Evolutionary conservation across 2,329 filamentous ascomycete genomes (phyloP).

Genomic region (Colletotrichum tropicicola): DNA sequence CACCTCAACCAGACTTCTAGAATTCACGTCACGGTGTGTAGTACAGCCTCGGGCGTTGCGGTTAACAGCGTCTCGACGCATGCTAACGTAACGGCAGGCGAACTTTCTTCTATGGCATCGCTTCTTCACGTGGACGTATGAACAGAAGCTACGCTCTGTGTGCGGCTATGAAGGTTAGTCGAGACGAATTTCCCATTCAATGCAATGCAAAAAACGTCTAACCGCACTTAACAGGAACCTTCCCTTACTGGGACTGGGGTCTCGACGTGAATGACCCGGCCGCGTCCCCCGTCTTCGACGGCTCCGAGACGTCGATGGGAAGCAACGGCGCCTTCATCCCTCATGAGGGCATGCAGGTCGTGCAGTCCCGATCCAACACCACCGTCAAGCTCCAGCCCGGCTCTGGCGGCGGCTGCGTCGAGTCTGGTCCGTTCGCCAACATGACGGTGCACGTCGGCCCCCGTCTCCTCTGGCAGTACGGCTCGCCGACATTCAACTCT

Average conservation of each 20-base stretch:
- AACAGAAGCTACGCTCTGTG: conserved; percentile 33
- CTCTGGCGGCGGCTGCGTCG: conserved; percentile 56
- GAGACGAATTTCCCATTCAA: neutral
- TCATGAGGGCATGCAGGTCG: conserved; percentile 32
- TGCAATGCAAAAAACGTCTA: neutral
- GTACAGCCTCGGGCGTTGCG: too few relatives aligned
- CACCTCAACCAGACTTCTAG: conserved; percentile 26
- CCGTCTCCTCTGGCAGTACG: conserved; percentile 26
- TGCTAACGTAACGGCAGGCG: neutral
- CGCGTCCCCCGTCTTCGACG: conserved; percentile 49
- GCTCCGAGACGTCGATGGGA: conserved; percentile 46
- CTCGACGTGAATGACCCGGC: conserved; percentile 36
- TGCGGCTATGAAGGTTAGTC: conserved; percentile 33
- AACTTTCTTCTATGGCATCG: conserved; percentile 35
- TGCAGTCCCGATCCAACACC: neutral
- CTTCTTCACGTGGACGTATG: conserved; percentile 33
- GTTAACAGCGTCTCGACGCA: too few relatives aligned
- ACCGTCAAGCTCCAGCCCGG: conserved; percentile 49
- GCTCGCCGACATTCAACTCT: conserved; percentile 19
- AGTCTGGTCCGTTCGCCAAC: conserved; percentile 46
- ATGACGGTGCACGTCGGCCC: conserved; percentile 50
- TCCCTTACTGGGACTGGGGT: conserved; percentile 29
- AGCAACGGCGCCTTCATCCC: conserved; percentile 46
- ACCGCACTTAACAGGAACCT: conserved; percentile 6
- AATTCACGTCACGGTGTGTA: conserved; percentile 23